These are phyloP conservation scores for Teunomyces lycoperdinae DNA, from an alignment of 805 yeast genomes.

Conservation along the genomic window DNA sequence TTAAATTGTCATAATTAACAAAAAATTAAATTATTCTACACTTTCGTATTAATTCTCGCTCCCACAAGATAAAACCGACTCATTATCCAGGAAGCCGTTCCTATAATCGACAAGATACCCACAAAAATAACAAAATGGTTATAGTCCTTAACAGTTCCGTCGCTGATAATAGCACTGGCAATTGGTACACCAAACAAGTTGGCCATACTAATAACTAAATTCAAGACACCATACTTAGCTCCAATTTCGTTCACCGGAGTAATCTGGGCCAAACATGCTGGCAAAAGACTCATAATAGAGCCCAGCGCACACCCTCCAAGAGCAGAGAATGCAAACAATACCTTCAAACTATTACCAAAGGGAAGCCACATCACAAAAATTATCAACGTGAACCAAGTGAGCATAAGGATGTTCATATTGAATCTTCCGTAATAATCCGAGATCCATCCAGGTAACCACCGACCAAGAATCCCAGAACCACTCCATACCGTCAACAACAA, in stretches of 20 bases:
- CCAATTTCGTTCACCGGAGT: slow-evolving; percentile 35
- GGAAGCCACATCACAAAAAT: slow-evolving; percentile 34
- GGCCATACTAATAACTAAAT: slow-evolving; percentile 28
- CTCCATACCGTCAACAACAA: slow-evolving; percentile 29
- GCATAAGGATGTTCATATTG: slow-evolving; percentile 33
- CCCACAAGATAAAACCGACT: slow-evolving; percentile 17
- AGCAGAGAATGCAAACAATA: slow-evolving; percentile 31
- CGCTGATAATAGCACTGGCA: slow-evolving; percentile 29
- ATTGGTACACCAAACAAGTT: slow-evolving; percentile 34
- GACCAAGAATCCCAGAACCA: slow-evolving; percentile 28
- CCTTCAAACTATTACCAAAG: slow-evolving; percentile 23
- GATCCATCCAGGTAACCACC: slow-evolving; percentile 29
- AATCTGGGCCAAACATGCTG: slow-evolving; percentile 23
- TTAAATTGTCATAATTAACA: not conserved
- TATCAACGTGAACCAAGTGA: slow-evolving; percentile 20
- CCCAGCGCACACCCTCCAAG: slow-evolving; percentile 36
- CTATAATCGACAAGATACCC: slow-evolving; percentile 25
- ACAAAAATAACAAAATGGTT: slow-evolving; percentile 31
- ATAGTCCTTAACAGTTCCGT: slow-evolving; percentile 25
- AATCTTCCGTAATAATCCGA: slow-evolving; percentile 29
- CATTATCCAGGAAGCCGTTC: slow-evolving; percentile 25
- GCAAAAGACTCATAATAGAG: slow-evolving; percentile 33
- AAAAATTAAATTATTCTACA: slow-evolving; percentile 3
- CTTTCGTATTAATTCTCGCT: slow-evolving; percentile 12
- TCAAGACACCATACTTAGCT: slow-evolving; percentile 33